Conservation (phyloP, 2,329 filamentous ascomycete species). For the Didymella segeticola region DNA sequence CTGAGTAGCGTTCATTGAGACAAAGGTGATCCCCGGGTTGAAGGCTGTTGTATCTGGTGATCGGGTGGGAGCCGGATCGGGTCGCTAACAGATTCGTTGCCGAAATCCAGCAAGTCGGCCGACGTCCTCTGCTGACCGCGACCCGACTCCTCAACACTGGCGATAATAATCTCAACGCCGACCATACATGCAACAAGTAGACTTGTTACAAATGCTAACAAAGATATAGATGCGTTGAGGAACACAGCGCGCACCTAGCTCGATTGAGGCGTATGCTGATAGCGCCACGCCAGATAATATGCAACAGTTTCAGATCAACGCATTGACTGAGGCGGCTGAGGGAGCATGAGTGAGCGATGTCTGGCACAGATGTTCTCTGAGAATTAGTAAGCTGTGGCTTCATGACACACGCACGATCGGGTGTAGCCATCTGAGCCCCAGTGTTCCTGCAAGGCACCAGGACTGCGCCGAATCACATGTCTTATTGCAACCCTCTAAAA, state of each 20-base stretch:
- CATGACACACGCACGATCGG: no score
- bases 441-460: neutral
- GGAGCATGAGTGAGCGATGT: conserved; percentile 3
- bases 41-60: neutral
- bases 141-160: no score
- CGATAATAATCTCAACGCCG: neutral
- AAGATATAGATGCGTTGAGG: neutral
- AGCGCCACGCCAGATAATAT: neutral
- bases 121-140: conserved; percentile 6
- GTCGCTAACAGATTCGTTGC: conserved; percentile 1
- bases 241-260: neutral
- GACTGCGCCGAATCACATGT: no score
- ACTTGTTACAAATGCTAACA: conserved; percentile 4
- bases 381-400: neutral
- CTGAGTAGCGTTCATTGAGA: neutral
- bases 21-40: neutral
- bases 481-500: no score
- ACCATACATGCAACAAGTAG: neutral
- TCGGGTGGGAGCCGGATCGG: no score
- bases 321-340: neutral
- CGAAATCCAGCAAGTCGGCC: neutral
- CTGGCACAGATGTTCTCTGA: neutral
- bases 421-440: no score
- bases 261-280: neutral
- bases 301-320: no score